Base-by-base conservation (phyloP, 495 filamentous ascomycete genomes). In the Penicillium daleae region DNA sequence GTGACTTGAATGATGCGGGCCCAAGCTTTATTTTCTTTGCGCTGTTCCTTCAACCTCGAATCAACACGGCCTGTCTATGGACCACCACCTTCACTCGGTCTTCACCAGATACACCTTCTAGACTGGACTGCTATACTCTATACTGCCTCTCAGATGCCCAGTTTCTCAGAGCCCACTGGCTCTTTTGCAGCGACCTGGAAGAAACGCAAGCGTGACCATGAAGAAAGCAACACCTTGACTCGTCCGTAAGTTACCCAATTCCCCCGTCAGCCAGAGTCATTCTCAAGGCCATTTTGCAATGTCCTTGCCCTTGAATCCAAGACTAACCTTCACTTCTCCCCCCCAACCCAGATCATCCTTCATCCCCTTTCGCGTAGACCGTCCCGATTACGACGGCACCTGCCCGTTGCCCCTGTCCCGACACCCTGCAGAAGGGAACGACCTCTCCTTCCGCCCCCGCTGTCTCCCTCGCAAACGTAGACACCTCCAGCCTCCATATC, bases 131-230 rank as follows among this genome's bases (percentile, higher is more conserved):
- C 17, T 24, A 46, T 31, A 12, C 40, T 33, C 15, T 27, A 44
- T 22, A 10, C 44, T 29, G 29, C 22, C n/a, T 40, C 62, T 39
- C 57, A 44, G 35, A 76, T 78, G 75, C 69, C 74, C 26, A 65
- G 71, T 29, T 57, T 76, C 39, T 61, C 63, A 44, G 69, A 74
- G 32, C 68, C 67, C 6, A 19, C 48, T n/a, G 62, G 68, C 37
- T 57, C 59, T 29, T 52, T 66, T 51, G 48, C 61, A 15, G 63
- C 71, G 1, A 53, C 57, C 51, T 65, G 72, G 54, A 74, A 61
- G 52, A 79, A 79, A 66, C 66, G 77, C 46, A 79, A 78, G 61
- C 68, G 76, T 33, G 73, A 79, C 21, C 68, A 74, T 57, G 60
- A 72, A 56, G 72, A 74, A 27, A 29, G 57, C 44, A 39, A 65